Percentiles rank a stretch among this genome's conserved stretches.
Evolutionary conservation across 768 basidiomycete genomes (phyloP).

Genomic region (Tricholomella constricta): DNA sequence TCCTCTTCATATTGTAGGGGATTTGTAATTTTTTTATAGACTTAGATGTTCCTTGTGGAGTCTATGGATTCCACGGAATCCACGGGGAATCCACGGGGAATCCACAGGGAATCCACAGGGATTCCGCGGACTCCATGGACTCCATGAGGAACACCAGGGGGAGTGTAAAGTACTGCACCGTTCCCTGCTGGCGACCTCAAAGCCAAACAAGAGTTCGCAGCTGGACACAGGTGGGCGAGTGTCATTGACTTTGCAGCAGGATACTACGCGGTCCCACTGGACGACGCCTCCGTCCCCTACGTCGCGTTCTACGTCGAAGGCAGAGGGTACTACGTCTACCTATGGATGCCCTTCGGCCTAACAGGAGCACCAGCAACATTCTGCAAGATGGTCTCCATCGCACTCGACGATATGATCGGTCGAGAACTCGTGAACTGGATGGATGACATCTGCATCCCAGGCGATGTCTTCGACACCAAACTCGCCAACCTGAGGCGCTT

Average conservation of each 20-base stretch:
- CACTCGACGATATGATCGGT: slow-evolving; percentile 26
- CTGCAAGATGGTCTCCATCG: slow-evolving; percentile 23
- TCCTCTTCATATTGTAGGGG: too few relatives aligned
- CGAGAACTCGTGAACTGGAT: slow-evolving; percentile 34
- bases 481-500: slow-evolving; percentile 24
- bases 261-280: slow-evolving; percentile 29
- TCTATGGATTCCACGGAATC: too few relatives aligned
- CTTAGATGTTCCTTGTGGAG: too few relatives aligned
- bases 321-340: neutral
- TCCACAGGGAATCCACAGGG: too few relatives aligned
- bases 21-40: too few relatives aligned
- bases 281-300: slow-evolving; percentile 25
- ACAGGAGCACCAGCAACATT: slow-evolving; percentile 41
- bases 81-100: too few relatives aligned
- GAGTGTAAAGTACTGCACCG: too few relatives aligned
- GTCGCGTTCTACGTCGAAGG: slow-evolving; percentile 33
- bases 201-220: neutral
- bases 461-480: slow-evolving; percentile 30
- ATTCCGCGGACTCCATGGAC: too few relatives aligned
- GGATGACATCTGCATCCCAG: slow-evolving; percentile 36
- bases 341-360: slow-evolving; percentile 41
- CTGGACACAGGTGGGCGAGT: slow-evolving; percentile 33
- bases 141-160: too few relatives aligned
- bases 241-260: slow-evolving; percentile 41
- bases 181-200: slow-evolving; percentile 1